phyloP scores from a whole-genome alignment of 495 filamentous ascomycete species.

The Podospora anserina region DNA sequence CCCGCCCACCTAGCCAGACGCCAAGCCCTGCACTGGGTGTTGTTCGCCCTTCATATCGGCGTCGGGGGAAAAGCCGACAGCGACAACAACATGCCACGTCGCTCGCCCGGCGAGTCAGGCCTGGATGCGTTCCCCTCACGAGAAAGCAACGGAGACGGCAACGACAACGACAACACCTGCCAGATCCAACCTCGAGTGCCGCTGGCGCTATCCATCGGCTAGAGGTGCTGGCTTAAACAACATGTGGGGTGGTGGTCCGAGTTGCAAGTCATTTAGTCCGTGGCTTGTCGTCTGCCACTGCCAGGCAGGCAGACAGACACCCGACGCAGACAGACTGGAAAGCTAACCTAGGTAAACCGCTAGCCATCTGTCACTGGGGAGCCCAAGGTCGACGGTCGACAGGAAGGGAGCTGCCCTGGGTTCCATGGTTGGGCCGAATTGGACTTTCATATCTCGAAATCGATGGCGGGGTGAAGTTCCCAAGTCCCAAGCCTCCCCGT shows the following conservation, averaged over 20 bases:
- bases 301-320: background rate
- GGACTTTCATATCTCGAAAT: background rate
- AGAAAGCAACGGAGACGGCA: slow-evolving; percentile 10
- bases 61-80: slow-evolving; percentile 7
- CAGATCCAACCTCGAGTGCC: slow-evolving; percentile 27
- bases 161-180: slow-evolving; percentile 26
- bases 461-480: background rate
- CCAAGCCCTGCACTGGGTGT: slow-evolving; percentile 12
- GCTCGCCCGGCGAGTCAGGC: slow-evolving; percentile 30
- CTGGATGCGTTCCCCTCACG: background rate
- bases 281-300: background rate
- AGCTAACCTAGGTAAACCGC: background rate
- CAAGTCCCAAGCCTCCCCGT: background rate
- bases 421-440: background rate
- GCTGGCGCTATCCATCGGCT: slow-evolving; percentile 17
- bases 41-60: slow-evolving; percentile 1
- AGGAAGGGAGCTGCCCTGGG: background rate
- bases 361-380: background rate
- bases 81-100: slow-evolving; percentile 32
- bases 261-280: no score
- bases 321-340: background rate
- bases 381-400: background rate
- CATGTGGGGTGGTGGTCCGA: no score
- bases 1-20: slow-evolving; percentile 1
- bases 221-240: background rate